Conservation (phyloP, 2,329 filamentous ascomycete species). For the Daldinia sp. region DNA sequence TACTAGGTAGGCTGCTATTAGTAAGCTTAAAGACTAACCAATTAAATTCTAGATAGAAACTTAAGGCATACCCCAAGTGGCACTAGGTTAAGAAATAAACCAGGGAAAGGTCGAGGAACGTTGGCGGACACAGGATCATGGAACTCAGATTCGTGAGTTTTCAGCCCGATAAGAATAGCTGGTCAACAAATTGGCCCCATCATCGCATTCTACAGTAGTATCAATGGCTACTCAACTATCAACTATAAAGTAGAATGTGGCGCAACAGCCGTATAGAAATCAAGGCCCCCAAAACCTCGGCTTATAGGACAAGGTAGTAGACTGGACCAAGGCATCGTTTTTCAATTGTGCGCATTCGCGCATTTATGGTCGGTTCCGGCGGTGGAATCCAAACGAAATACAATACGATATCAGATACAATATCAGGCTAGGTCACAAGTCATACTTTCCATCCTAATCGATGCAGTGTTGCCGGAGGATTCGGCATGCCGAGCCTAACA, state of each 20-base stretch:
- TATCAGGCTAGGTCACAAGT: not conserved
- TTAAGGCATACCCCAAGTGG: conserved; percentile 21
- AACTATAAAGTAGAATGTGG: not conserved
- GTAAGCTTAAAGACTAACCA: conserved; percentile 9
- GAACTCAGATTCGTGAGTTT: not conserved
- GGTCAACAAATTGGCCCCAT: conserved; percentile 11
- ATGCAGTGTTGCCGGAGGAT: conserved; percentile 26
- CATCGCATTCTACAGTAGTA: conserved; percentile 8
- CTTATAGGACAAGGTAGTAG: not conserved
- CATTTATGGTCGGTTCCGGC: conserved; percentile 20
- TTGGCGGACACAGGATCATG: not conserved
- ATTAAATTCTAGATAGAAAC: conserved; percentile 16
- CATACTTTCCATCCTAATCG: conserved; percentile 7
- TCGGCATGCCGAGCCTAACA: conserved; percentile 36
- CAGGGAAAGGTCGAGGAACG: conserved; percentile 16
- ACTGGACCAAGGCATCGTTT: not conserved
- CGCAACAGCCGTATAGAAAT: conserved; percentile 22
- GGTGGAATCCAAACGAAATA: conserved; percentile 11
- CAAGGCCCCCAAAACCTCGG: conserved; percentile 15
- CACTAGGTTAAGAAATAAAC: conserved; percentile 6
- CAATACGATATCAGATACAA: not conserved
- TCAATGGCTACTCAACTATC: conserved; percentile 7
- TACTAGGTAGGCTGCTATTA: not conserved
- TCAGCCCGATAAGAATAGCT: not conserved
- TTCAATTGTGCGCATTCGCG: conserved; percentile 4